Percentiles rank a stretch among this genome's conserved stretches.
Evolutionary conservation across 2,329 filamentous ascomycete species (phyloP).

Genomic region (Aspergillus felis): DNA sequence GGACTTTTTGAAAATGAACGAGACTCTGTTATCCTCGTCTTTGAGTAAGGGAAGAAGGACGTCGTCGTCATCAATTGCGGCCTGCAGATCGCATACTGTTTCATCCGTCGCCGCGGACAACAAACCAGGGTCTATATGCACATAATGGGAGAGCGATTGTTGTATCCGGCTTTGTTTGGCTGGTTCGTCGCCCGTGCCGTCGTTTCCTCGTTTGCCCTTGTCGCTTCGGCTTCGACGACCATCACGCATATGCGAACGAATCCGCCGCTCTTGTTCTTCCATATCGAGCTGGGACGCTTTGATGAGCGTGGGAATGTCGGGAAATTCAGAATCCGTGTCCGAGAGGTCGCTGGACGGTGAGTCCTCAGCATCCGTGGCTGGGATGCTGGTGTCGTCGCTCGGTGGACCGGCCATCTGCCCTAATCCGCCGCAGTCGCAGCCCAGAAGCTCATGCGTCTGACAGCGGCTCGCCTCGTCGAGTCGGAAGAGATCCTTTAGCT

Average conservation of each 20-base stretch:
- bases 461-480: constrained; percentile 59
- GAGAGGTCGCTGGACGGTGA: constrained; percentile 6
- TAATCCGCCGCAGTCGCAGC: constrained; percentile 58
- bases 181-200: constrained; percentile 8
- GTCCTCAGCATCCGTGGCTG: constrained; percentile 5
- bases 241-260: constrained; percentile 12
- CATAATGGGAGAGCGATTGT: constrained; percentile 41
- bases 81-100: constrained; percentile 14
- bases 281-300: constrained; percentile 40
- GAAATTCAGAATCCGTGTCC: constrained; percentile 21
- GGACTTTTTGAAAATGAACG: constrained; percentile 40
- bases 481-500: constrained; percentile 63
- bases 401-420: constrained; percentile 32
- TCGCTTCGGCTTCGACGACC: constrained; percentile 7
- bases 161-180: constrained; percentile 36
- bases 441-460: constrained; percentile 65
- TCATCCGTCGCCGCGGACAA: constrained; percentile 15
- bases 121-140: constrained; percentile 39
- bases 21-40: constrained; percentile 38
- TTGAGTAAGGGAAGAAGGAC: constrained; percentile 33
- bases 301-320: constrained; percentile 30
- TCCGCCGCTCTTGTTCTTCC: constrained; percentile 30
- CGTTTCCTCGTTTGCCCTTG: constrained; percentile 1
- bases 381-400: constrained; percentile 7
- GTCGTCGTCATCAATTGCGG: constrained; percentile 30